A percentile compares a stretch with the other conserved stretches of the same genome.
phyloP scores from a whole-genome alignment of 2,329 filamentous ascomycete genomes.

The Alternaria alternata region DNA sequence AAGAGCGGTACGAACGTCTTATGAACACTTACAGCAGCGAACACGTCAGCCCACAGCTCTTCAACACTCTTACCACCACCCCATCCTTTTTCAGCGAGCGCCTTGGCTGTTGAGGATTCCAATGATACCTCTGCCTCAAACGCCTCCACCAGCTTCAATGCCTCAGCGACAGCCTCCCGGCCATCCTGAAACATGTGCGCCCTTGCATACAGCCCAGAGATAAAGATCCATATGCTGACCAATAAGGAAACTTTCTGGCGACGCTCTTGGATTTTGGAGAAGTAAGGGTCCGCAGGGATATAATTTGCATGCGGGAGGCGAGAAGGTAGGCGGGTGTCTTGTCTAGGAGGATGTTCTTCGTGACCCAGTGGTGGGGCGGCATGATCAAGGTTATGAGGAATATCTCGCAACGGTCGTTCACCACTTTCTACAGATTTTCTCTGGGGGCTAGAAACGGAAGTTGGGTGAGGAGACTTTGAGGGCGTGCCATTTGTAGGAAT shows the following conservation, averaged over 20 bases:
- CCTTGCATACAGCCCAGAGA: conserved; percentile 85
- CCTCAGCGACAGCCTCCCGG: conserved; percentile 80
- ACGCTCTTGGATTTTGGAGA: conserved; percentile 60
- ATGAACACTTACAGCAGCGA: conserved; percentile 71
- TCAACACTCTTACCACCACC: conserved; percentile 82
- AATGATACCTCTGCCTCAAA: conserved; percentile 73
- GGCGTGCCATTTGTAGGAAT: conserved; percentile 27
- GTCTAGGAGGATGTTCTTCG: conserved; percentile 51
- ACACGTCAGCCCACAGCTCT: conserved; percentile 84
- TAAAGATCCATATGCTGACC: conserved; percentile 86
- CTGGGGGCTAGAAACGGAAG: conserved; percentile 32
- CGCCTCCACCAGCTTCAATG: conserved; percentile 74
- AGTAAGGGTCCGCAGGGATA: conserved; percentile 56
- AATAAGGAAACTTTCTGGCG: conserved; percentile 67
- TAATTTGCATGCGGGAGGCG: conserved; percentile 47
- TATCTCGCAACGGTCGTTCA: conserved; percentile 49
- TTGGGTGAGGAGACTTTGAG: conserved; percentile 27
- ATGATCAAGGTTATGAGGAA: conserved; percentile 53
- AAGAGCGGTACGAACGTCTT: background rate
- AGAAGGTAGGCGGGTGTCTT: conserved; percentile 55
- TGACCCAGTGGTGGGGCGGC: conserved; percentile 51
- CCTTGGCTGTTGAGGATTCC: conserved; percentile 68
- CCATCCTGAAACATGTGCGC: conserved; percentile 83
- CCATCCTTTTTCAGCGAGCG: conserved; percentile 74
- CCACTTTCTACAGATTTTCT: conserved; percentile 41